Base-by-base conservation (phyloP, 2,329 filamentous ascomycete species). In the Scedosporium aurantiacum region DNA sequence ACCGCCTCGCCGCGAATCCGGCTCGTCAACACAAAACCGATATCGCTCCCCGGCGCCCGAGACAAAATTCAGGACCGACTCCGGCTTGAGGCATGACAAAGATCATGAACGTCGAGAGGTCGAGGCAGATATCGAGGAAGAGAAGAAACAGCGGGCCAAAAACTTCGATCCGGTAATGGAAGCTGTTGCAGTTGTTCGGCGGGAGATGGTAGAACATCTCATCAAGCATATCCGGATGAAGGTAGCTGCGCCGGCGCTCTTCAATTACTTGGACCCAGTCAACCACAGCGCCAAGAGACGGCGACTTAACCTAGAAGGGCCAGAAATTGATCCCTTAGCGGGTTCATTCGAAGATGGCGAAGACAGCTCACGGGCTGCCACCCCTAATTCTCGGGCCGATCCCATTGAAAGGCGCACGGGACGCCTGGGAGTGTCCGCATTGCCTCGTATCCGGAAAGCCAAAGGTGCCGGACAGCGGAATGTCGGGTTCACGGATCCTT, bases 101-200 rank as follows among this genome's bases (percentile, higher is more conserved):
- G 84, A 87, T 62, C 83, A 85, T 62, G 75, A 75, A 54, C 83
- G 83, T 61, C 84, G 82, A 57, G 90, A 96, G 69, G 87, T 91
- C 52, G 89, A 90, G 64, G 82, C 86, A 57, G 93, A 97, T 69
- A 70, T 93, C 6, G 91, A 97, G 69, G 89, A 94, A 66, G 93
- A 97, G 72, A 97, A 94, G 76, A 87, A 85, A 69, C 88, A 93
- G 67, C 81, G 93, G 60, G 92, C 92, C 18, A 87, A 88, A 69
- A 88, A 95, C 70, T 84, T 97, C 65, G 93, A 99, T 72, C 93
- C 94, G n/a, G 90, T 93, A 4, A 76, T 80, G 57, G 93, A 95
- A 70, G 93, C 94, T 40, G 79, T 91, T 45, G 86, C 92, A 64
- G 82, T 89, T 54, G 82, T 97, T 60, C 83, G 88, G 59, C 83